These are phyloP conservation scores for Rhazya stricta DNA, from an alignment of 257 asterid species.

Conservation along the genomic window DNA sequence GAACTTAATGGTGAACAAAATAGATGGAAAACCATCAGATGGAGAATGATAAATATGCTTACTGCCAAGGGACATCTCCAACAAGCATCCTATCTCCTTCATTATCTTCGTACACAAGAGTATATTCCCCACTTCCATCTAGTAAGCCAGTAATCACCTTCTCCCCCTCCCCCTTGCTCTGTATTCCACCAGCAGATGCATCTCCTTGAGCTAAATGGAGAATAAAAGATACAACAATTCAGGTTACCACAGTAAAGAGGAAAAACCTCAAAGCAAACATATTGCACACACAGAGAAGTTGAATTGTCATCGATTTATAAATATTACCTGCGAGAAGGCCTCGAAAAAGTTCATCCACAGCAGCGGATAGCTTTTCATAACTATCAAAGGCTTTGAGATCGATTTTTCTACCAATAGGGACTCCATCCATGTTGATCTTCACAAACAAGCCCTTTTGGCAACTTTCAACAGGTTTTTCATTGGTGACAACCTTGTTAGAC, in stretches of 20 bases:
- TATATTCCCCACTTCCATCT: constrained; percentile 88
- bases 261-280: neutral
- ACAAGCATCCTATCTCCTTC: constrained; percentile 99
- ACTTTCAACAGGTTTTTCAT: constrained; percentile 34
- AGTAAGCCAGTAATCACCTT: constrained; percentile 51
- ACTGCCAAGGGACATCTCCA: constrained; percentile 99
- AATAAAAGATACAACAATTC: neutral
- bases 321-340: constrained; percentile 82
- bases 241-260: constrained; percentile 1
- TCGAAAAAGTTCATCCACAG: constrained; percentile 78
- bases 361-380: constrained; percentile 67
- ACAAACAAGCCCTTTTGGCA: constrained; percentile 53
- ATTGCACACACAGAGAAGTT: neutral
- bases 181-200: constrained; percentile 30
- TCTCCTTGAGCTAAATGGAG: constrained; percentile 55
- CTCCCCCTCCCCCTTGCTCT: constrained; percentile 37
- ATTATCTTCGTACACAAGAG: constrained; percentile 92
- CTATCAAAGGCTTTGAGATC: constrained; percentile 68
- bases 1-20: constrained; percentile 20
- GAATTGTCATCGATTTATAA: neutral
- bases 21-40: constrained; percentile 25
- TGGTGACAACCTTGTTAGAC: constrained; percentile 27
- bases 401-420: constrained; percentile 90
- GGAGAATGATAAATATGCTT: constrained; percentile 44
- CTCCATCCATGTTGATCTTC: constrained; percentile 96